A percentile compares a stretch with the other conserved stretches of the same genome.
These are phyloP conservation scores for Incumbomyces delicatus DNA, from an alignment of 2,329 filamentous ascomycete genomes.

Conservation along the genomic window DNA sequence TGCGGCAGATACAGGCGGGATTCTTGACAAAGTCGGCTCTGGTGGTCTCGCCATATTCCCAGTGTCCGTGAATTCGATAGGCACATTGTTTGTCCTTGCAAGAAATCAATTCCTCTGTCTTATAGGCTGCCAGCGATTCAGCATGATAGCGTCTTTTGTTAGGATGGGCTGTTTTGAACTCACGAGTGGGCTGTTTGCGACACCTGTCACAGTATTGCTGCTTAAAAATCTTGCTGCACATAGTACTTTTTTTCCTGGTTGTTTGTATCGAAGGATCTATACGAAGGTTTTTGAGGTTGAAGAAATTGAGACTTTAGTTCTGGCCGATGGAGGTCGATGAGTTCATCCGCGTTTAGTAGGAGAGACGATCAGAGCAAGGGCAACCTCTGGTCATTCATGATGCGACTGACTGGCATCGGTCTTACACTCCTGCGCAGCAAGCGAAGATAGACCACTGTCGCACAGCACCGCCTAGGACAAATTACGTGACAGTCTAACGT, in stretches of 20 bases:
- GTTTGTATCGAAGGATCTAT: background rate
- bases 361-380: background rate
- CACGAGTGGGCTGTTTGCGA: constrained; percentile 5
- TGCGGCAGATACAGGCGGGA: constrained; percentile 4
- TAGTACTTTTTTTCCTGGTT: background rate
- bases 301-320: background rate
- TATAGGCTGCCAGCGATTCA: background rate
- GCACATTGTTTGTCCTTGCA: constrained; percentile 1
- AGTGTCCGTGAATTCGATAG: constrained; percentile 1
- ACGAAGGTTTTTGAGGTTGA: background rate
- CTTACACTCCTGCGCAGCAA: too few species aligned
- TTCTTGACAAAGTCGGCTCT: constrained; percentile 4
- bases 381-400: too few species aligned
- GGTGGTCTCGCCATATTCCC: constrained; percentile 1
- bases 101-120: background rate
- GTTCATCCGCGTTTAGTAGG: background rate
- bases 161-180: background rate
- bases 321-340: background rate
- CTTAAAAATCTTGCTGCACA: constrained; percentile 8
- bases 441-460: too few species aligned
- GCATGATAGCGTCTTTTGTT: background rate
- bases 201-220: constrained; percentile 7
- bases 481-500: too few species aligned
- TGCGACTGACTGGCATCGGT: too few species aligned
- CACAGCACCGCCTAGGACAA: too few species aligned